Evolutionary conservation across 2,329 filamentous ascomycete genomes (phyloP).

Genomic region (Plenodomus biglobosus): DNA sequence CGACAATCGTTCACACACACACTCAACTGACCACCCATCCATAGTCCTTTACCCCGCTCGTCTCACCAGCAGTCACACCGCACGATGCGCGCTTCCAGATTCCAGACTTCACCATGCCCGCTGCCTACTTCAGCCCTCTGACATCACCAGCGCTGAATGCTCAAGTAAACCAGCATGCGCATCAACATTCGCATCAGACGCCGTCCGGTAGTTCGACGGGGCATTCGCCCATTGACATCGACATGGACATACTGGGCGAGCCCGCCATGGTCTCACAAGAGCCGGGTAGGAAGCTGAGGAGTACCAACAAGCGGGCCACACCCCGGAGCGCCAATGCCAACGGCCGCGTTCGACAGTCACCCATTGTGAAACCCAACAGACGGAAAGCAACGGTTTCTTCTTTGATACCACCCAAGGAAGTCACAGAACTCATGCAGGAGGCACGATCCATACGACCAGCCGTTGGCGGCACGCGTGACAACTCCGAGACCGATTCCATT

Average conservation of each 20-base stretch:
- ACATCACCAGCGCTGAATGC: conserved; percentile 79
- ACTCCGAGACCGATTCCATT: conserved; percentile 52
- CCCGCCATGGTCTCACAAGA: conserved; percentile 44
- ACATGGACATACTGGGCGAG: conserved; percentile 50
- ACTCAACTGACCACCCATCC: conserved; percentile 42
- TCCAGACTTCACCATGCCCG: conserved; percentile 63
- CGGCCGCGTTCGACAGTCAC: conserved; percentile 65
- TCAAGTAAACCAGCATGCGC: conserved; percentile 53
- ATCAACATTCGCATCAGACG: conserved; percentile 44
- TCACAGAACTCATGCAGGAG: conserved; percentile 46
- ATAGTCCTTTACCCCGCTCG: conserved; percentile 78
- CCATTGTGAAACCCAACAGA: conserved; percentile 66
- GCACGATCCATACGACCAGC: conserved; percentile 31
- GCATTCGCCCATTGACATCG: conserved; percentile 50
- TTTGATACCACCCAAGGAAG: conserved; percentile 50
- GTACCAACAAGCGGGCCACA: conserved; percentile 53
- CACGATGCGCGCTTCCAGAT: conserved; percentile 68
- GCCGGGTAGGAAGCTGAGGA: conserved; percentile 43
- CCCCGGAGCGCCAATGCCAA: conserved; percentile 50
- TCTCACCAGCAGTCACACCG: conserved; percentile 81
- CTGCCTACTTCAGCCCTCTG: conserved; percentile 78
- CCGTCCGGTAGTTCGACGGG: conserved; percentile 55
- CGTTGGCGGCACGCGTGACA: conserved; percentile 37
- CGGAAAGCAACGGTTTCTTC: conserved; percentile 51
- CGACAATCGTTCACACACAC: background rate